phyloP scores from a whole-genome alignment of 2,329 filamentous ascomycete species.

The Claviceps pazoutovae region DNA sequence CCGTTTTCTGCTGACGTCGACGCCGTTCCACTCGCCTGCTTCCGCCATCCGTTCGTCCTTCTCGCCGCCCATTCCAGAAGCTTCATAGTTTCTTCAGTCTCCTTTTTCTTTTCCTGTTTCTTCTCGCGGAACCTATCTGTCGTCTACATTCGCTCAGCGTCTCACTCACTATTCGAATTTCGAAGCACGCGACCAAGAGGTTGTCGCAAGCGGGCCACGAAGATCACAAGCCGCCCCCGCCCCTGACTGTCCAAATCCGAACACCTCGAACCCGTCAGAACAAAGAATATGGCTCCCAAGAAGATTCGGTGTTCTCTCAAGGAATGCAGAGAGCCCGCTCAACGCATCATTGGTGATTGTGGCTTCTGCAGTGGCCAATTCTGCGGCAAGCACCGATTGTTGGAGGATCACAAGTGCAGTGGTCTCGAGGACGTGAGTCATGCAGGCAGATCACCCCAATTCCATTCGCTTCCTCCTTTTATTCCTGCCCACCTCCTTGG shows the following conservation, averaged over 20 bases:
- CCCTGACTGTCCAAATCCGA: too few relatives aligned
- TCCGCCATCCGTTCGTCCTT: too few relatives aligned
- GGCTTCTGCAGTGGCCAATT: constrained; percentile 88
- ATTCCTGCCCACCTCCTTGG: background rate
- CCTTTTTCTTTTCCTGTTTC: too few relatives aligned
- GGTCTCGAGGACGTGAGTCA: constrained; percentile 71
- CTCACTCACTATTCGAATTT: too few relatives aligned
- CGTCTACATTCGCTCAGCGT: too few relatives aligned
- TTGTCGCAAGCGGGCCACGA: background rate
- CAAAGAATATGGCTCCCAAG: constrained; percentile 47
- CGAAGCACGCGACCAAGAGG: background rate
- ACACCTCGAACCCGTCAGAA: background rate
- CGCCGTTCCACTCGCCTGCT: too few relatives aligned
- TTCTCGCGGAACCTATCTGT: too few relatives aligned
- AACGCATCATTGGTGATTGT: constrained; percentile 93
- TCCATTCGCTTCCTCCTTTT: background rate
- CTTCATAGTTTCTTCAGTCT: too few relatives aligned
- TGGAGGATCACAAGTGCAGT: constrained; percentile 88
- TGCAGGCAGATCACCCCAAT: background rate
- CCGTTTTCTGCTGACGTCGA: too few relatives aligned
- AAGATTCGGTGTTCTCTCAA: constrained; percentile 80
- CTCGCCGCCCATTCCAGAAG: too few relatives aligned
- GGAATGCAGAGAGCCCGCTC: constrained; percentile 74
- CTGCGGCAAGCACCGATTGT: constrained; percentile 84
- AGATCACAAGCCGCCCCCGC: background rate